Percentiles rank a stretch among this genome's conserved stretches.
These are phyloP conservation scores for Inonotus hispidus DNA, from an alignment of 1,284 basidiomycete species.

Conservation along the genomic window DNA sequence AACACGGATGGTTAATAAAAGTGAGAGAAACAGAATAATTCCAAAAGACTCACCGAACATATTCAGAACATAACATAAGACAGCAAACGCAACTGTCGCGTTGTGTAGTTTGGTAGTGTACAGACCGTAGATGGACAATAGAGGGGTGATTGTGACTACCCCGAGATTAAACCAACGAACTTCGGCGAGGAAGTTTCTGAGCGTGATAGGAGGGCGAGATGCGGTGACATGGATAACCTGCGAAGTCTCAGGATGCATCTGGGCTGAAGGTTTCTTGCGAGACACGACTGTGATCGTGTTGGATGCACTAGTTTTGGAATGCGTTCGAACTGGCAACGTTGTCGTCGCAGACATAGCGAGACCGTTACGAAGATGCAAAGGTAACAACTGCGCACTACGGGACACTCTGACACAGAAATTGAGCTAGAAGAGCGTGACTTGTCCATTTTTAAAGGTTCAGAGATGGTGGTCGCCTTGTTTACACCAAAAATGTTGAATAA, in stretches of 20 bases:
- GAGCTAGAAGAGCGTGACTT: background rate
- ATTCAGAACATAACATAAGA: slow-evolving; percentile 72
- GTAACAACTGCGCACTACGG: background rate
- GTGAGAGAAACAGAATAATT: slow-evolving; percentile 12
- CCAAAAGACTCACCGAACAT: slow-evolving; percentile 46
- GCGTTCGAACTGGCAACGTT: background rate
- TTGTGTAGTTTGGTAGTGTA: slow-evolving; percentile 39
- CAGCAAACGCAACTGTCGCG: slow-evolving; percentile 54
- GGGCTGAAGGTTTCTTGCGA: background rate
- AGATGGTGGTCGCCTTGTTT: slow-evolving; percentile 1
- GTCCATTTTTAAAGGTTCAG: slow-evolving; percentile 12
- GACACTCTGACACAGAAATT: background rate
- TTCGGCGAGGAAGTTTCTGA: slow-evolving; percentile 36
- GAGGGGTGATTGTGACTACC: slow-evolving; percentile 63
- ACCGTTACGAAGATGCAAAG: background rate
- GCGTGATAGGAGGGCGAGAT: slow-evolving; percentile 21
- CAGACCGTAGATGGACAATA: slow-evolving; percentile 64
- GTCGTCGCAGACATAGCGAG: slow-evolving; percentile 1
- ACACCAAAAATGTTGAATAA: slow-evolving; percentile 8
- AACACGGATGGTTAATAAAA: slow-evolving; percentile 13
- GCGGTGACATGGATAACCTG: background rate
- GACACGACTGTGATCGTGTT: background rate
- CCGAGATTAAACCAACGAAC: slow-evolving; percentile 60
- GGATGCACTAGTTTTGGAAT: background rate
- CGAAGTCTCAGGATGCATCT: background rate